Evolutionary conservation across 2,329 filamentous ascomycete genomes (phyloP).

Genomic region (Acrocalymma vagum): DNA sequence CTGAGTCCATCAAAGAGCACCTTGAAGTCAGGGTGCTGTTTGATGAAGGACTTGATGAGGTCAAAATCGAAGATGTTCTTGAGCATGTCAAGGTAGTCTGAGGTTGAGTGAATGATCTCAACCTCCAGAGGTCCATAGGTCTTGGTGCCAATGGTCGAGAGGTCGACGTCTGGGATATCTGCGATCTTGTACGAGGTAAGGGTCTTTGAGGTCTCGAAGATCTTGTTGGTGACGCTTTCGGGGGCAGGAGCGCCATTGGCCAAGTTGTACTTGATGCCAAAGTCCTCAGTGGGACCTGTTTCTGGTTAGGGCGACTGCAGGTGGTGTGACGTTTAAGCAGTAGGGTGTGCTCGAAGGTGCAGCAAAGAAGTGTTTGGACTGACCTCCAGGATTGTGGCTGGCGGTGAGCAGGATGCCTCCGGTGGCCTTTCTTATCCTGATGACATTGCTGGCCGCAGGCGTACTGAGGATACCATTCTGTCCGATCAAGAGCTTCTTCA

Average conservation of each 20-base stretch:
- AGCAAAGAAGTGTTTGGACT: too few relatives aligned
- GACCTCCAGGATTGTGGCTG: constrained; percentile 97
- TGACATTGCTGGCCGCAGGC: constrained; percentile 93
- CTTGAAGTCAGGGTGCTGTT: constrained; percentile 89
- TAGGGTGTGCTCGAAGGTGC: not conserved
- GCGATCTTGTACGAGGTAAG: constrained; percentile 92
- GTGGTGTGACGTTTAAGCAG: not conserved
- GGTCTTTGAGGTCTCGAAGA: constrained; percentile 89
- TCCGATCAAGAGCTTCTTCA: constrained; percentile 98
- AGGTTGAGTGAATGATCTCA: constrained; percentile 91
- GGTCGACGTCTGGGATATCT: constrained; percentile 86
- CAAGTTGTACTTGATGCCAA: constrained; percentile 99
- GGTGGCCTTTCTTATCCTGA: constrained; percentile 92
- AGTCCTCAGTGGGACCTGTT: constrained; percentile 88
- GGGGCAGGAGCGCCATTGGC: constrained; percentile 95
- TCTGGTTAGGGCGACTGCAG: constrained; percentile 8
- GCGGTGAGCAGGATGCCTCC: constrained; percentile 96
- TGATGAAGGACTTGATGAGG: constrained; percentile 93
- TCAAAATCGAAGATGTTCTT: constrained; percentile 99
- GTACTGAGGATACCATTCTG: constrained; percentile 97
- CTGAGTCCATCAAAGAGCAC: constrained; percentile 94
- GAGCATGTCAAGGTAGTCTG: constrained; percentile 93
- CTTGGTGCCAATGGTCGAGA: constrained; percentile 81
- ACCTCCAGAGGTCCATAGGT: constrained; percentile 89
- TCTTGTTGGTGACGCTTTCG: constrained; percentile 97